A percentile compares a stretch with the other conserved stretches of the same genome.
phyloP scores from a whole-genome alignment of 768 basidiomycete species.

The Suillus sp. region DNA sequence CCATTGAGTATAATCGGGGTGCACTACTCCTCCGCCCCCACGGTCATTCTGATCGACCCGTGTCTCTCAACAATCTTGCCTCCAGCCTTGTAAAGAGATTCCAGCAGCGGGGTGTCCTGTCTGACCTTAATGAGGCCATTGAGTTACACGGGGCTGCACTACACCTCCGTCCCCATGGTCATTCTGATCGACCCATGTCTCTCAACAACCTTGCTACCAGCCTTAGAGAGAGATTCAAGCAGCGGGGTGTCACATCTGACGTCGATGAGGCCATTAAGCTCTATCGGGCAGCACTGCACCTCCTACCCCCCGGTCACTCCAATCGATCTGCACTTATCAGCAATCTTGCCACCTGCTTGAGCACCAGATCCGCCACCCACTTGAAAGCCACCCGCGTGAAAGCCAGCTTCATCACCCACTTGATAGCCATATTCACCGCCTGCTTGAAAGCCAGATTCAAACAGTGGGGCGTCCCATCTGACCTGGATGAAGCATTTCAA shows the following conservation, averaged over 20 bases:
- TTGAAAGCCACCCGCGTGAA: no score
- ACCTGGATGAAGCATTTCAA: neutral
- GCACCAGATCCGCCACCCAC: no score
- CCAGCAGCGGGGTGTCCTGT: neutral
- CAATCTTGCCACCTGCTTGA: no score
- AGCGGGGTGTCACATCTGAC: conserved; percentile 13
- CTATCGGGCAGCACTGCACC: neutral
- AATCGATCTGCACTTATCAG: neutral
- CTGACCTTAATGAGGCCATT: conserved; percentile 23
- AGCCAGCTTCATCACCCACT: no score
- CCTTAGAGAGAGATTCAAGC: conserved; percentile 9
- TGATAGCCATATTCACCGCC: no score
- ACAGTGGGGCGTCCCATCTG: neutral
- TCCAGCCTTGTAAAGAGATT: neutral
- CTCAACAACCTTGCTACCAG: conserved; percentile 20
- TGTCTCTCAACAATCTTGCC: neutral
- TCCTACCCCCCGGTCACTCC: neutral
- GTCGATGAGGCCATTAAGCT: conserved; percentile 17
- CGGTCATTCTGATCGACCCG: neutral
- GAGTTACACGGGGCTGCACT: neutral
- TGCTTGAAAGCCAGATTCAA: no score
- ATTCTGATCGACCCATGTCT: neutral
- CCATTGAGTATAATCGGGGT: neutral
- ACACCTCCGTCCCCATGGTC: neutral
- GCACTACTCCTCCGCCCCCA: neutral